Conservation (phyloP, 2,329 filamentous ascomycete species). For the Neopestalotiopsis sp. region DNA sequence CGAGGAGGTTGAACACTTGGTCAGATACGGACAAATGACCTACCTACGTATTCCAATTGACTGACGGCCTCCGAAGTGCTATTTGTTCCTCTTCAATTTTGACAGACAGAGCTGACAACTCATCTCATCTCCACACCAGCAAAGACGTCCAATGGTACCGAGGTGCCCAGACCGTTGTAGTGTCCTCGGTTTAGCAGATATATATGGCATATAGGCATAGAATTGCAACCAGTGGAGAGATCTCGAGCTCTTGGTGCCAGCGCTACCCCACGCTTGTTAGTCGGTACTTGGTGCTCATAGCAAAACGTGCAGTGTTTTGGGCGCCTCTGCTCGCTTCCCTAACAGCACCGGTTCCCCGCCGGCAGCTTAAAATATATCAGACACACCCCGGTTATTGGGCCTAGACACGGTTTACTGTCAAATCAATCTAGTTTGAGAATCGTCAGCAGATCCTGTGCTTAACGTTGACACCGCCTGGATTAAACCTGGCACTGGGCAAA, state of each 20-base stretch:
- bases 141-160: background rate
- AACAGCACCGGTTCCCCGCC: background rate
- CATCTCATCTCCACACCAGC: background rate
- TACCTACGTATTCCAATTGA: too few relatives aligned
- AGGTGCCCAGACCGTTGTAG: background rate
- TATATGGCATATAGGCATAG: background rate
- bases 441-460: constrained; percentile 9
- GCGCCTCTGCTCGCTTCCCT: background rate
- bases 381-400: constrained; percentile 3
- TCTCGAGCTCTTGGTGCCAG: background rate
- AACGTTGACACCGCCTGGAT: constrained; percentile 13
- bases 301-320: background rate
- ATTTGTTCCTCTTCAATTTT: too few relatives aligned
- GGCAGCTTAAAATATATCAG: background rate
- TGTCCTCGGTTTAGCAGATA: background rate
- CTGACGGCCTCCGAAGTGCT: too few relatives aligned
- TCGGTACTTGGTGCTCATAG: background rate
- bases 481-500: background rate
- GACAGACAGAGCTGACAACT: background rate
- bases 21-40: too few relatives aligned
- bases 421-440: background rate
- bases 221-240: background rate
- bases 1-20: background rate
- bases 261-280: background rate
- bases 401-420: constrained; percentile 9